A percentile compares a stretch with the other conserved stretches of the same genome.
phyloP scores from a whole-genome alignment of 371 early-diverging fungal species.

The Rhizopus stolonifer region DNA sequence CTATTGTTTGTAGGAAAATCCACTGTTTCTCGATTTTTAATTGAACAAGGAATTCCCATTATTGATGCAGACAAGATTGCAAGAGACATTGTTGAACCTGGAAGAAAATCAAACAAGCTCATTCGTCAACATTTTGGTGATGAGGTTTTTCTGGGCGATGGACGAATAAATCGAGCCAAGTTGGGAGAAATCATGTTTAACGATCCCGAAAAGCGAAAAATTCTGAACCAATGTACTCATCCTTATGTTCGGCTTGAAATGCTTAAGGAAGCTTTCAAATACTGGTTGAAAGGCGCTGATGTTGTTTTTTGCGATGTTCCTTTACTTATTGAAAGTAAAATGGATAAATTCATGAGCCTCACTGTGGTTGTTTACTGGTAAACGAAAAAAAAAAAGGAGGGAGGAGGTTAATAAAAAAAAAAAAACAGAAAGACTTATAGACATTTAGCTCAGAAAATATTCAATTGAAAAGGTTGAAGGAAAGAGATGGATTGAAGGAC shows the following conservation, averaged over 20 bases:
- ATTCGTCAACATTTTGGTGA: constrained; percentile 79
- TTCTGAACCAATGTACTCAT: constrained; percentile 84
- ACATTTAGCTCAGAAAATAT: constrained; percentile 72
- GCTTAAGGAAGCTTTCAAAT: constrained; percentile 62
- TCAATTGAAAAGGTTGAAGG: constrained; percentile 75
- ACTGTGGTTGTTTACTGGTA: constrained; percentile 85
- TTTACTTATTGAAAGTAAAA: constrained; percentile 81
- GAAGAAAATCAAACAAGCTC: constrained; percentile 65
- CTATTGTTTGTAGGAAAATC: constrained; percentile 63
- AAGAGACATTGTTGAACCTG: constrained; percentile 81
- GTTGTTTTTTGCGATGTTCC: constrained; percentile 92
- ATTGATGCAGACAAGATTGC: constrained; percentile 94
- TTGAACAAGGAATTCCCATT: constrained; percentile 64
- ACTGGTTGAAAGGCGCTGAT: constrained; percentile 68
- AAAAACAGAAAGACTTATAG: too few species aligned
- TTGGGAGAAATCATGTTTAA: constrained; percentile 81
- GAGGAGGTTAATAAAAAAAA: background rate
- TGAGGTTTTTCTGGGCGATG: constrained; percentile 59
- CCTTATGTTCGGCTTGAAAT: constrained; percentile 83
- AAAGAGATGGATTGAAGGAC: constrained; percentile 65
- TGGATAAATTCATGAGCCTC: constrained; percentile 69
- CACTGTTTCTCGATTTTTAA: constrained; percentile 72
- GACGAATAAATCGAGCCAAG: constrained; percentile 69
- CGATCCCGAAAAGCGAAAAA: constrained; percentile 67
- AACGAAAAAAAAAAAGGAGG: background rate